phyloP scores from a whole-genome alignment of 805 yeast genomes.

The Debaryomyces tyrocola region DNA sequence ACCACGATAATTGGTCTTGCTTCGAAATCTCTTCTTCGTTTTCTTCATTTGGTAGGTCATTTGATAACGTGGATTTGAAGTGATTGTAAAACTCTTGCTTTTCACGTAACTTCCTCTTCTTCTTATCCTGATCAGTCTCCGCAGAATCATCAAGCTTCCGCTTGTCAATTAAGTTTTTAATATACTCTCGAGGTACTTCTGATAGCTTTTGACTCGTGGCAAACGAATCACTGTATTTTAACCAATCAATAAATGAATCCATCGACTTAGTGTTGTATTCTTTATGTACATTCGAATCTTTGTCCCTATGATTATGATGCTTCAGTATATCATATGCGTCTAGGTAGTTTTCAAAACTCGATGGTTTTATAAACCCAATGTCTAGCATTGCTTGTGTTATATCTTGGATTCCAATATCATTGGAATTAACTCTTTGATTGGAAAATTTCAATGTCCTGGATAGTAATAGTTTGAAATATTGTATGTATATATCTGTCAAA shows the following conservation, averaged over 20 bases:
- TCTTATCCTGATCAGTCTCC: conserved; percentile 34
- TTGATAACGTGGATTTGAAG: conserved; percentile 26
- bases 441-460: conserved; percentile 52
- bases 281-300: conserved; percentile 11
- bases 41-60: conserved; percentile 16
- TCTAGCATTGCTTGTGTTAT: conserved; percentile 68
- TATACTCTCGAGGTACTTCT: conserved; percentile 29
- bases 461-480: conserved; percentile 58
- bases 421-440: conserved; percentile 36
- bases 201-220: conserved; percentile 22
- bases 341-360: conserved; percentile 35
- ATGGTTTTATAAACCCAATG: conserved; percentile 60
- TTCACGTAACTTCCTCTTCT: conserved; percentile 33
- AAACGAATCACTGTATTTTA: conserved; percentile 26
- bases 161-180: conserved; percentile 37
- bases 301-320: conserved; percentile 9
- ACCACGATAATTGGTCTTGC: conserved; percentile 34
- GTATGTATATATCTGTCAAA: conserved; percentile 72
- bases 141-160: conserved; percentile 36
- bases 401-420: conserved; percentile 60
- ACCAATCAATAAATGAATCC: conserved; percentile 40
- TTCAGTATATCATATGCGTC: conserved; percentile 42
- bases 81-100: conserved; percentile 42
- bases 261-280: conserved; percentile 35
- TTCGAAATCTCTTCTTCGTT: conserved; percentile 16